phyloP scores from a whole-genome alignment of 495 filamentous ascomycete genomes.

The Talaromyces borbonicus region DNA sequence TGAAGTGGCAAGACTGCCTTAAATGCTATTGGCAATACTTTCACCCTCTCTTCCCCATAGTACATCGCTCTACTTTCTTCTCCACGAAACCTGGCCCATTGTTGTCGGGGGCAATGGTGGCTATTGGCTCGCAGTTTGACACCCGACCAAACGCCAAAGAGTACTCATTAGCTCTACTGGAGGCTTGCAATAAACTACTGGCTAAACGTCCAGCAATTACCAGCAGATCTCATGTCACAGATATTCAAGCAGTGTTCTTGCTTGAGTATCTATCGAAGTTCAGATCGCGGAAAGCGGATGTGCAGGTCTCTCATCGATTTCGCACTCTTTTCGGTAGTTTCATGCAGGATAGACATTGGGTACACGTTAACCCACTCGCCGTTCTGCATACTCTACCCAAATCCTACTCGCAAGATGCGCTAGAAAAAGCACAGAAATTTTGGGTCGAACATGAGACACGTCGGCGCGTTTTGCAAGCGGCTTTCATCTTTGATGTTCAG shows the following conservation, averaged over 20 bases:
- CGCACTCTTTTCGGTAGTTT: slow-evolving; percentile 11
- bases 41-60: slow-evolving; percentile 29
- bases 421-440: slow-evolving; percentile 31
- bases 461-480: slow-evolving; percentile 12
- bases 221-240: slow-evolving; percentile 13
- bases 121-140: slow-evolving; percentile 29
- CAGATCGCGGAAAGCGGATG: slow-evolving; percentile 11
- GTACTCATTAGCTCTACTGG: slow-evolving; percentile 24
- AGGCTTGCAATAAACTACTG: slow-evolving; percentile 24
- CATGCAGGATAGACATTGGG: slow-evolving; percentile 10
- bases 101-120: slow-evolving; percentile 30
- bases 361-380: slow-evolving; percentile 7
- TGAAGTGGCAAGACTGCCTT: slow-evolving; percentile 27
- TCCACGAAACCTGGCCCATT: slow-evolving; percentile 20
- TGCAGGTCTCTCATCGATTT: slow-evolving; percentile 11
- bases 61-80: slow-evolving; percentile 28
- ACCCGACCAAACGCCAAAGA: slow-evolving; percentile 21
- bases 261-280: slow-evolving; percentile 13
- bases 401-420: not conserved
- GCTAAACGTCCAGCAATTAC: slow-evolving; percentile 16
- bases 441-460: slow-evolving; percentile 29
- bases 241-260: slow-evolving; percentile 15
- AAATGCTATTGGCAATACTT: slow-evolving; percentile 32
- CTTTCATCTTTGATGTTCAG: slow-evolving; percentile 13
- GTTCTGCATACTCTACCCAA: slow-evolving; percentile 6